Conservation (phyloP, 1,284 basidiomycete genomes). For the Cerrena zonata region DNA sequence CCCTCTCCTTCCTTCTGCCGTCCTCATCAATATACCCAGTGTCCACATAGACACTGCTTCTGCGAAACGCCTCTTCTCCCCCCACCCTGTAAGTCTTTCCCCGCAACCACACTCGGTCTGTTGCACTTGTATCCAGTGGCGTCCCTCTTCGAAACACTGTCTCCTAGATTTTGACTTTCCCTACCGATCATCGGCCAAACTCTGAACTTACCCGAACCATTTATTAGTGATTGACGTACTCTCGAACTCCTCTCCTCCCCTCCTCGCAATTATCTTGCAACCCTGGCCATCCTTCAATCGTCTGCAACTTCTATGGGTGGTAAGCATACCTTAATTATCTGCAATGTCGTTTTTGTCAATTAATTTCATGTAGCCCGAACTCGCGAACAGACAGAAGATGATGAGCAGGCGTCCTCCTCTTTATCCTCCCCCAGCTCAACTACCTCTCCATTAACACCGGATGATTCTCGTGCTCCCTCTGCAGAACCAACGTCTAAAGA, state of each 20-base stretch:
- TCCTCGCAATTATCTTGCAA: background rate
- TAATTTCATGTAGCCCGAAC: background rate
- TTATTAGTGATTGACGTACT: background rate
- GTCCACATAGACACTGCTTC: background rate
- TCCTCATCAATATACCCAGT: background rate
- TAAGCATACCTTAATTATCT: background rate
- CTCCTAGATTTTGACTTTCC: background rate
- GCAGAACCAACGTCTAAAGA: background rate
- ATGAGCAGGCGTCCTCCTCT: background rate
- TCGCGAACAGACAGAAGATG: background rate
- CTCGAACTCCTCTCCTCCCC: background rate
- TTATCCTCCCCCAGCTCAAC: slow-evolving; percentile 6
- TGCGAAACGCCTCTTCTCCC: no score
- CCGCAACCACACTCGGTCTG: background rate
- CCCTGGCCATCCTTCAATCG: background rate
- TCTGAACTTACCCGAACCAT: background rate
- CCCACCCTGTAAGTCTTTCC: background rate
- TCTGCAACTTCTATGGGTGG: background rate
- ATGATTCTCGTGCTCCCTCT: background rate
- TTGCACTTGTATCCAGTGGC: background rate
- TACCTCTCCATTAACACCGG: slow-evolving; percentile 7
- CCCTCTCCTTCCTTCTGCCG: background rate
- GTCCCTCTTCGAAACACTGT: background rate
- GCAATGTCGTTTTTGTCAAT: background rate
- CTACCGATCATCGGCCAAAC: background rate